Evolutionary conservation across 2,329 filamentous ascomycete species (phyloP), one percentile per base, ranked within the genome.

Genomic region (Cladobotryum protrusum): DNA sequence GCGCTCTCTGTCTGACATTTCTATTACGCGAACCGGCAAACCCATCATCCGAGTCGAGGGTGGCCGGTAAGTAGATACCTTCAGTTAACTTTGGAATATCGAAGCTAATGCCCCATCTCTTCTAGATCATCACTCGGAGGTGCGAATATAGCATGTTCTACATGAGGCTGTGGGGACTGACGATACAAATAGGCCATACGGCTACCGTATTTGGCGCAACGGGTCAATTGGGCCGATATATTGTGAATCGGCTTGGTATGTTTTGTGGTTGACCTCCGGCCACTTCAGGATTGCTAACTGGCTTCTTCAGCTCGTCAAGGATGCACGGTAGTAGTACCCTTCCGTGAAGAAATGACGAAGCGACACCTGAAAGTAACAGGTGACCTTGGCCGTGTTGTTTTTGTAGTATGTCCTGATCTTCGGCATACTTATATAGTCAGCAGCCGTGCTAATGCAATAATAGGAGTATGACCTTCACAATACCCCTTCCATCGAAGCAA

Each of bases 191-290:
- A 89, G 92, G 92, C 59, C 90, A 97, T 73, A 96, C 91, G 56
- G 92, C 88, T 54, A 99, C 93, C 52, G 92, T 99, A 63, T 99
- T 99, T 73, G 93, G 93, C 72, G 93, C 93, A 64, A 96, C 91
- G 54, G 93, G 93, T 57, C 92, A 95, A 69, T 76, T 99, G 49
- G 93, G 93, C 66, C 85, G 93, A 67, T 99, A 99, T 71, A 95
- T 99, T 66, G 93, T 99, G 66, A 96, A 96, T 74, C 82, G 89
- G 69, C 79, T 99, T 66, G 90, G 90, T 79, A 67, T 57, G 71
- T 54, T 19, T 29, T 44, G 37, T 5, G 48, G 12, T 8, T 20
- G 24, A 46, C 14, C 29, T 45, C 45, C n/a, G 47, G 6, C 24
- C 11, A 15, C 24, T 42, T n/a, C 14, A 17, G 9, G 34, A 48